Percentiles rank a stretch among this genome's conserved stretches.
Conservation (phyloP, 2,329 filamentous ascomycete genomes). For the Talaromyces verruculosus region DNA sequence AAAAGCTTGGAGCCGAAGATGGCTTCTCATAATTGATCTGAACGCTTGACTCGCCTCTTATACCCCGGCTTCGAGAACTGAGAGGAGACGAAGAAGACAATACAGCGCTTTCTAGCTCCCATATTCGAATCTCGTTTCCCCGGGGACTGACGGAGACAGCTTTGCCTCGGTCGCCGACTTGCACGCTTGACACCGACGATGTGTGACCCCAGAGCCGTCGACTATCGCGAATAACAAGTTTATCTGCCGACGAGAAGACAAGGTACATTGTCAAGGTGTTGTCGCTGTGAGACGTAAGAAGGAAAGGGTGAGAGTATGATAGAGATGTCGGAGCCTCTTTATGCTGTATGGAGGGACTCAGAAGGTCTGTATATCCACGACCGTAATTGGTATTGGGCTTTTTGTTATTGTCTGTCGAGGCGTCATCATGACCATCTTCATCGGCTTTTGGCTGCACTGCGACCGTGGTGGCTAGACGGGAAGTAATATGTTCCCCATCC, state of each 20-base stretch:
- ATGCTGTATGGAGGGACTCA: constrained; percentile 35
- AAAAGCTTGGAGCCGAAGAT: constrained; percentile 22
- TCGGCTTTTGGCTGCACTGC: constrained; percentile 34
- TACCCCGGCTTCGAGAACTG: constrained; percentile 44
- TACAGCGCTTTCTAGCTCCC: constrained; percentile 79
- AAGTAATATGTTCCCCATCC: constrained; percentile 44
- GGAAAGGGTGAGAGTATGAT: constrained; percentile 78
- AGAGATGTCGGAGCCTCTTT: constrained; percentile 59
- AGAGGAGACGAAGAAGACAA: constrained; percentile 33
- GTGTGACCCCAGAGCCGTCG: constrained; percentile 88
- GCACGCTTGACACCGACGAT: constrained; percentile 79
- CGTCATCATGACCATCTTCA: constrained; percentile 22
- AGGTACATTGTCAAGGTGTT: constrained; percentile 84
- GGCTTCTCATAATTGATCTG: constrained; percentile 49
- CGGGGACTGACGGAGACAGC: constrained; percentile 82
- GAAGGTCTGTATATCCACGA: background rate
- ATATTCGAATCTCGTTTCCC: constrained; percentile 79
- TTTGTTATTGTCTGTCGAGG: constrained; percentile 26
- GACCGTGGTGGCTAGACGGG: constrained; percentile 42
- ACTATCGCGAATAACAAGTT: constrained; percentile 68
- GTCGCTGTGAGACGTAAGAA: constrained; percentile 78
- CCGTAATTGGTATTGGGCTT: constrained; percentile 15
- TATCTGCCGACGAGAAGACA: constrained; percentile 68
- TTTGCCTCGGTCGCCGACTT: constrained; percentile 80
- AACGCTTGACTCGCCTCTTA: constrained; percentile 54